phyloP scores from a whole-genome alignment of 257 asterid species.

The Primulina eburnea region DNA sequence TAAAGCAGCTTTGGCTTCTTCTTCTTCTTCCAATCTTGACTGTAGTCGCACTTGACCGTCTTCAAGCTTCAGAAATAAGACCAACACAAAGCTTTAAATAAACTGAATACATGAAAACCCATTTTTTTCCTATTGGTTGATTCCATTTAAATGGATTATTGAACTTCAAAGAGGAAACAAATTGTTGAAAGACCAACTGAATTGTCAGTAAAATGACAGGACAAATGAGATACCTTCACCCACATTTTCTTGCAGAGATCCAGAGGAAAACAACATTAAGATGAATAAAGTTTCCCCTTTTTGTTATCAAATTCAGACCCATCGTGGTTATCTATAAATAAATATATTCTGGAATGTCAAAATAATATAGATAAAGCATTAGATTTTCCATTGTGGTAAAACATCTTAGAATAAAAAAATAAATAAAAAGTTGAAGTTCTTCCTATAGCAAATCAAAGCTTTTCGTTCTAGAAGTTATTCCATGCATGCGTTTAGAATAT shows the following conservation, averaged over 20 bases:
- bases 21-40: slow-evolving; percentile 98
- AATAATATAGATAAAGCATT: too few relatives aligned
- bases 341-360: background rate
- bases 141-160: slow-evolving; percentile 14
- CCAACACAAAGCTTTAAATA: slow-evolving; percentile 30
- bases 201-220: background rate
- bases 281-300: background rate
- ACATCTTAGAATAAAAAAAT: background rate
- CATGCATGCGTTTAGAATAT: background rate
- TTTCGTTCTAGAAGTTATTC: background rate
- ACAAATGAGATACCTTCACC: background rate
- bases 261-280: background rate
- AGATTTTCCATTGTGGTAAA: too few relatives aligned
- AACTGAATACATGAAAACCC: slow-evolving; percentile 29
- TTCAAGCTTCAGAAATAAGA: slow-evolving; percentile 74
- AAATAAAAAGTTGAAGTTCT: background rate
- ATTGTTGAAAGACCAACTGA: background rate
- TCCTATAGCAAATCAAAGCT: background rate
- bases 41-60: slow-evolving; percentile 98
- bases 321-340: background rate
- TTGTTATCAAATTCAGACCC: too few relatives aligned
- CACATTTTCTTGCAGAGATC: background rate
- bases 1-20: slow-evolving; percentile 97
- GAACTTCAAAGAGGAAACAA: slow-evolving; percentile 14
- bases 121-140: slow-evolving; percentile 6